Conservation (phyloP, 2,329 filamentous ascomycete genomes). For the Cadophora sp. region DNA sequence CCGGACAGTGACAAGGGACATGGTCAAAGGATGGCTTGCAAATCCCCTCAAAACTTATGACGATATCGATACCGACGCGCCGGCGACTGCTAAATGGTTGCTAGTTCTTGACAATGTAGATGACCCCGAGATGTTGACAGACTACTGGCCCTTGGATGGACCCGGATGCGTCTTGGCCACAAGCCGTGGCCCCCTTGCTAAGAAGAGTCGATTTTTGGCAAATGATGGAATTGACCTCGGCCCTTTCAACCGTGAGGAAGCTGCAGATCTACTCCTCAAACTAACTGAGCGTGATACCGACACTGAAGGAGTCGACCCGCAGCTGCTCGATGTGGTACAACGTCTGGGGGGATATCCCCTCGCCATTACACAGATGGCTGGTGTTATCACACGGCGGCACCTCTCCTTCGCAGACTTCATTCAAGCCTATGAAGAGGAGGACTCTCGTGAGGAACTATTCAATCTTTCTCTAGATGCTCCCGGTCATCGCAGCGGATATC, state of each 20-base stretch:
- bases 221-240: not conserved
- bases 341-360: slow-evolving; percentile 19
- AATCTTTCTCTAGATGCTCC: not conserved
- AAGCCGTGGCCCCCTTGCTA: slow-evolving; percentile 21
- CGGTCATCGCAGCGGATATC: not conserved
- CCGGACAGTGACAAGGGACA: slow-evolving; percentile 14
- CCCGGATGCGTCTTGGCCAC: slow-evolving; percentile 35
- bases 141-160: slow-evolving; percentile 31
- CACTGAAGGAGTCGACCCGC: not conserved
- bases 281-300: slow-evolving; percentile 21
- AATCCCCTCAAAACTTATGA: slow-evolving; percentile 6
- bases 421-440: slow-evolving; percentile 2
- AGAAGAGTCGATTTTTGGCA: not conserved
- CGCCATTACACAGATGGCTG: slow-evolving; percentile 25
- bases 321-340: not conserved
- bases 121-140: slow-evolving; percentile 28
- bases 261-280: not conserved
- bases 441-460: not conserved
- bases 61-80: not conserved
- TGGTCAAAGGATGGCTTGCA: slow-evolving; percentile 22
- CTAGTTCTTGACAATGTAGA: slow-evolving; percentile 40
- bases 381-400: slow-evolving; percentile 12
- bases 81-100: slow-evolving; percentile 33
- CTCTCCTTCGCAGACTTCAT: slow-evolving; percentile 14
- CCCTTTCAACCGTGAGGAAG: slow-evolving; percentile 6